Conservation (phyloP, 2,329 filamentous ascomycete genomes). For the Pyrenophora tritici-repentis region DNA sequence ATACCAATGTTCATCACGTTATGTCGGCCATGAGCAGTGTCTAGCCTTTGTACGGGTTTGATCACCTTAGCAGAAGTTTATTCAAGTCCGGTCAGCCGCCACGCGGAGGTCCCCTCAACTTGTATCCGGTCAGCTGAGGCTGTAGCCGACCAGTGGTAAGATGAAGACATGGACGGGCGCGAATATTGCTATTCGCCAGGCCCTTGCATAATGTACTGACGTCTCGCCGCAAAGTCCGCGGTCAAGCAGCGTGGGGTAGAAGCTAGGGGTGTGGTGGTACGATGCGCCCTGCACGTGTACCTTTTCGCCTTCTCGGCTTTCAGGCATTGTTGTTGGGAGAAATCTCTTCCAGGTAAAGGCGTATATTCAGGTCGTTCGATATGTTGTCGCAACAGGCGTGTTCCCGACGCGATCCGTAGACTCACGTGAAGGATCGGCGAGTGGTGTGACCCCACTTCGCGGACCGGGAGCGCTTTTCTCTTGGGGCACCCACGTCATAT, state of each 20-base stretch:
- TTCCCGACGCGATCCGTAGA: conserved; percentile 3
- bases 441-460: conserved; percentile 24
- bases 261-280: not conserved
- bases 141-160: no score
- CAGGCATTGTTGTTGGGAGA: not conserved
- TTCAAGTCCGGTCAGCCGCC: no score
- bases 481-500: conserved; percentile 25
- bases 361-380: not conserved
- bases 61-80: not conserved
- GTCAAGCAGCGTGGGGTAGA: not conserved
- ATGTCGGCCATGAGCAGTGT: not conserved
- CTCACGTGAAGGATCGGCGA: conserved; percentile 5
- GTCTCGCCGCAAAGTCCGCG: not conserved
- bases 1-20: not conserved
- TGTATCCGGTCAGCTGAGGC: no score
- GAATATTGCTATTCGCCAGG: no score
- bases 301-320: not conserved
- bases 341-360: not conserved
- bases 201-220: not conserved
- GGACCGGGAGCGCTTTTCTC: conserved; percentile 22
- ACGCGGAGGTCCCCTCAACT: no score
- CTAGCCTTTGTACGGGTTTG: not conserved
- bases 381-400: not conserved
- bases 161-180: no score
- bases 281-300: not conserved